Conservation (phyloP, 2,329 filamentous ascomycete genomes). For the Keithomyces neogunnii region DNA sequence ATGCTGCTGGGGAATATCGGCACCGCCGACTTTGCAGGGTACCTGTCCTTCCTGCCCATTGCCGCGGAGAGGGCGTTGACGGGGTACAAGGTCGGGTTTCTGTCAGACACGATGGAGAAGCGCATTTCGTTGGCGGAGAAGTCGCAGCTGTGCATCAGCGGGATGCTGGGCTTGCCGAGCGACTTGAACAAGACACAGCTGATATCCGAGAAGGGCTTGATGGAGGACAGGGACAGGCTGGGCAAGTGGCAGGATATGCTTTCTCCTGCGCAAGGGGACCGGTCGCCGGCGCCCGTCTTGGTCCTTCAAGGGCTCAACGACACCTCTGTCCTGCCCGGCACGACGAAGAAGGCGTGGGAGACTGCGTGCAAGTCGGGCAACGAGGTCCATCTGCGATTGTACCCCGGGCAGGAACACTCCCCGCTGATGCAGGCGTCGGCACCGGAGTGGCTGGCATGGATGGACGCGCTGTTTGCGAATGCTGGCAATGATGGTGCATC, state of each 20-base stretch:
- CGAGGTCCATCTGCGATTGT: conserved; percentile 7
- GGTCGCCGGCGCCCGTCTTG: conserved; percentile 8
- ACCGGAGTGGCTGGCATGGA: neutral
- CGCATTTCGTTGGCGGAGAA: conserved; percentile 4
- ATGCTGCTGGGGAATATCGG: conserved; percentile 4
- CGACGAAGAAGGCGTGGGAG: conserved; percentile 3
- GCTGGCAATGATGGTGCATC: neutral
- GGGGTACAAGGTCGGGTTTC: neutral
- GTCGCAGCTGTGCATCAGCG: conserved; percentile 6
- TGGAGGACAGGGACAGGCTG: neutral
- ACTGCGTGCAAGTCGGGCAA: conserved; percentile 5
- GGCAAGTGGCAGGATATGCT: conserved; percentile 5
- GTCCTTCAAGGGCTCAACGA: conserved; percentile 8
- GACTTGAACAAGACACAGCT: neutral
- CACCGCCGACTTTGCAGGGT: neutral
- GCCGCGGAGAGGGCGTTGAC: conserved; percentile 3
- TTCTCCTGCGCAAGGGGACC: conserved; percentile 2
- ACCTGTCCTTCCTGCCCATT: conserved; percentile 4
- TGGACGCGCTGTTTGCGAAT: neutral
- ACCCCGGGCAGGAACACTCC: conserved; percentile 5
- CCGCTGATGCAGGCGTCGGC: conserved; percentile 3
- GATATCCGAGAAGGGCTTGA: neutral
- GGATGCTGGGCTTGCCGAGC: conserved; percentile 4
- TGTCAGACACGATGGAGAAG: neutral
- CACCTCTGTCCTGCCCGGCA: conserved; percentile 4